These are phyloP conservation scores for Astragalus membranaceus DNA, from an alignment of 306 rosid species.

Conservation along the genomic window DNA sequence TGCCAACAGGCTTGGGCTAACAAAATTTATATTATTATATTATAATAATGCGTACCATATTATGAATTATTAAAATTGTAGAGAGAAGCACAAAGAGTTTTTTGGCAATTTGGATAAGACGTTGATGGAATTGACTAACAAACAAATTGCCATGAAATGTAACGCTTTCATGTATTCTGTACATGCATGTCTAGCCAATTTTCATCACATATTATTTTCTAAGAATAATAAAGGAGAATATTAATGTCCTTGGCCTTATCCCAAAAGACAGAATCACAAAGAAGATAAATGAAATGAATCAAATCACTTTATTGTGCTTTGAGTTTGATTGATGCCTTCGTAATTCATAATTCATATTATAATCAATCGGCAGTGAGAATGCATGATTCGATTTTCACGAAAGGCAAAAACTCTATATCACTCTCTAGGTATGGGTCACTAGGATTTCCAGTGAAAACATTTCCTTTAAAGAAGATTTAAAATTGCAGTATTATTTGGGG, in stretches of 20 bases:
- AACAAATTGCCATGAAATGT: neutral
- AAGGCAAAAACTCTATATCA: too few species aligned
- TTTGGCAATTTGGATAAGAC: slow-evolving; percentile 26
- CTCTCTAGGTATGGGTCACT: neutral
- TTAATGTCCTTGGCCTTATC: neutral
- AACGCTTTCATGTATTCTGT: neutral
- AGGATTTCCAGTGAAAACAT: neutral
- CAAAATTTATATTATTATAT: neutral
- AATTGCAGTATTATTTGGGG: neutral
- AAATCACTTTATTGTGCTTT: slow-evolving; percentile 17
- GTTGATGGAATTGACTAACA: slow-evolving; percentile 33
- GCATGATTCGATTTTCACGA: too few species aligned
- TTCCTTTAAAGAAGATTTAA: neutral
- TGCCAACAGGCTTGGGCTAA: slow-evolving; percentile 18
- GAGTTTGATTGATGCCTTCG: neutral
- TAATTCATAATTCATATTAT: neutral
- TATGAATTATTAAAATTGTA: neutral
- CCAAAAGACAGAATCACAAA: slow-evolving; percentile 14
- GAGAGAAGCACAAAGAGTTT: slow-evolving; percentile 10
- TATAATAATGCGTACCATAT: neutral
- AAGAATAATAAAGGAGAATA: neutral
- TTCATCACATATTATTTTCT: neutral
- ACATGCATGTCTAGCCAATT: neutral
- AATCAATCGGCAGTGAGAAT: too few species aligned
- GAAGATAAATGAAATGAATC: neutral